phyloP scores from a whole-genome alignment of 2,329 filamentous ascomycete species.

The Mycosphaerelloides madeirae region DNA sequence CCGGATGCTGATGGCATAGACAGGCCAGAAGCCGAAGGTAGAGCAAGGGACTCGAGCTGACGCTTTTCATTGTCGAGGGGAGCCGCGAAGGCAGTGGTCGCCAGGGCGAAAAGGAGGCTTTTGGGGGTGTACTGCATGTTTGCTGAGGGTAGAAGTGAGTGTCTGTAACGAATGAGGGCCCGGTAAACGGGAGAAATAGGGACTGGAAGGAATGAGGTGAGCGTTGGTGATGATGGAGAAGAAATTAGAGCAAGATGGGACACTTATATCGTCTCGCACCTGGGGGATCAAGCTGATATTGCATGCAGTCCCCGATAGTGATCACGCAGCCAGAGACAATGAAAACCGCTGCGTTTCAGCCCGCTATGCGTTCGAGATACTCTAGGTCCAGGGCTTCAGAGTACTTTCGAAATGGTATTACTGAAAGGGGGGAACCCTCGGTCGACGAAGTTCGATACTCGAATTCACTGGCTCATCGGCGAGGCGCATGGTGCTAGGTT shows the following conservation, averaged over 20 bases:
- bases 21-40: conserved; percentile 1
- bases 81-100: conserved; percentile 10
- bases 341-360: too few species aligned
- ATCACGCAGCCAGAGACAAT: too few species aligned
- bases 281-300: not conserved
- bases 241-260: not conserved
- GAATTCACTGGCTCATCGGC: too few species aligned
- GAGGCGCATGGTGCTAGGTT: too few species aligned
- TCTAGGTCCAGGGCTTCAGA: too few species aligned
- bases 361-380: too few species aligned
- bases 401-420: too few species aligned
- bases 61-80: conserved; percentile 16
- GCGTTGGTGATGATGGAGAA: not conserved
- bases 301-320: not conserved
- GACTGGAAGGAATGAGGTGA: not conserved
- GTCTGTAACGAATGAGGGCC: not conserved
- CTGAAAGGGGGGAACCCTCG: too few species aligned
- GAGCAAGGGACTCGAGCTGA: conserved; percentile 3
- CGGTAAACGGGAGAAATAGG: not conserved
- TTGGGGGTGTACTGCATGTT: conserved; percentile 12
- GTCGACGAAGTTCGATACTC: too few species aligned
- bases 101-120: conserved; percentile 6
- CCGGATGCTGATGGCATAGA: not conserved
- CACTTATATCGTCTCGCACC: not conserved
- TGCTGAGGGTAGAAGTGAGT: not conserved